phyloP scores from a whole-genome alignment of 1,284 basidiomycete genomes.

The Tilletiopsis washingtonensis region DNA sequence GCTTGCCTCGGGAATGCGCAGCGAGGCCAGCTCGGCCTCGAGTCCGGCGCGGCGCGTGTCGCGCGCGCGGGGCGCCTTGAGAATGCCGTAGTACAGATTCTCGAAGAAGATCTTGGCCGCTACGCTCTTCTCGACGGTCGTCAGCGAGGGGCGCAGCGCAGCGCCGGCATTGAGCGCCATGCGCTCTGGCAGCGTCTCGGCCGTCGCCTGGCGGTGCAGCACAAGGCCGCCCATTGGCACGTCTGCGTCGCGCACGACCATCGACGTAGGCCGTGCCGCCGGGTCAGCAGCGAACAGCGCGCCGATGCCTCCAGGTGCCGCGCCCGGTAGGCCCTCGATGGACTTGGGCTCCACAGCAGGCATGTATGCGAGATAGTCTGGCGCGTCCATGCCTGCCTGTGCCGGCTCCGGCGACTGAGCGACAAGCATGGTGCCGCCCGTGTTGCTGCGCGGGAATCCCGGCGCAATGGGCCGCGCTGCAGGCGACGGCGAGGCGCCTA shows the following conservation, averaged over 20 bases:
- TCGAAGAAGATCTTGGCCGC: conserved; percentile 91
- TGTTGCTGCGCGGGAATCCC: conserved; percentile 25
- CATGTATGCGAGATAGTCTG: conserved; percentile 28
- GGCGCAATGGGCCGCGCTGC: conserved; percentile 12
- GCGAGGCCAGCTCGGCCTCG: conserved; percentile 73
- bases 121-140: conserved; percentile 85
- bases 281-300: no score
- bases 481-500: conserved; percentile 4
- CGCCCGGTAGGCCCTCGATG: conserved; percentile 32
- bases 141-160: conserved; percentile 55
- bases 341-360: conserved; percentile 14
- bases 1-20: conserved; percentile 63
- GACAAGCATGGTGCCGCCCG: conserved; percentile 30
- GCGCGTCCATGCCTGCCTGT: conserved; percentile 7
- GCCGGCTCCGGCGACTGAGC: conserved; percentile 20
- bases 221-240: no score
- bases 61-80: conserved; percentile 68
- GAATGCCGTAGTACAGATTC: conserved; percentile 66
- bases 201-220: neutral
- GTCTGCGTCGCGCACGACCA: conserved; percentile 26
- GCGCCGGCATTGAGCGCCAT: conserved; percentile 7
- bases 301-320: conserved; percentile 15
- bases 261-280: conserved; percentile 28
- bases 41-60: conserved; percentile 75
- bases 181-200: conserved; percentile 4